phyloP scores from a whole-genome alignment of 805 yeast genomes.

The Starmerella cellae region DNA sequence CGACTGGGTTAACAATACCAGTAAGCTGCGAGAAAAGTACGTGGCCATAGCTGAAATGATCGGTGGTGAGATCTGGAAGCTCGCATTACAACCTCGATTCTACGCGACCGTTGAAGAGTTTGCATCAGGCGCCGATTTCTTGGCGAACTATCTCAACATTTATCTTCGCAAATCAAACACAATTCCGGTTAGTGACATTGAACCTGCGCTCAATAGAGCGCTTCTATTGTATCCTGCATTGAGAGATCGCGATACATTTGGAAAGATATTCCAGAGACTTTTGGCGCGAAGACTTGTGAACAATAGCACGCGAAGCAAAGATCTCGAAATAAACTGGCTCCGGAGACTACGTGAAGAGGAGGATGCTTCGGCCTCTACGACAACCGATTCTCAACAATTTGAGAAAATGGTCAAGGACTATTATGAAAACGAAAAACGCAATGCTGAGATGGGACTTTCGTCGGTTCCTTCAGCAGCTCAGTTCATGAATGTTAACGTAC shows the following conservation, averaged over 20 bases:
- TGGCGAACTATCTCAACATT: constrained; percentile 52
- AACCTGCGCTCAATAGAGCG: constrained; percentile 53
- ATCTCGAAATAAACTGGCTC: constrained; percentile 47
- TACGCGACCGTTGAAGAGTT: background rate
- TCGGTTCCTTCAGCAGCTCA: background rate
- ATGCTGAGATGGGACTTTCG: background rate
- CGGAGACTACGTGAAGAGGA: constrained; percentile 8
- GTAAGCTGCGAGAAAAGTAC: constrained; percentile 5
- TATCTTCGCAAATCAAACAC: constrained; percentile 59
- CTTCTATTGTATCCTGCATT: constrained; percentile 77
- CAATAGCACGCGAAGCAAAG: constrained; percentile 70
- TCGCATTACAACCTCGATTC: background rate
- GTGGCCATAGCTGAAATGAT: constrained; percentile 1
- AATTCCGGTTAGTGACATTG: constrained; percentile 49
- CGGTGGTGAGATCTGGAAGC: background rate
- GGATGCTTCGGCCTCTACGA: constrained; percentile 1
- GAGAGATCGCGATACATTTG: constrained; percentile 89
- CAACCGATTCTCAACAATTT: constrained; percentile 33
- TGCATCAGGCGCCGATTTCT: background rate
- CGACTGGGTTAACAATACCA: constrained; percentile 13
- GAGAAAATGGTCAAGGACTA: constrained; percentile 92
- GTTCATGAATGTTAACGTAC: constrained; percentile 43
- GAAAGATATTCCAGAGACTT: constrained; percentile 72
- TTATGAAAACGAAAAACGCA: constrained; percentile 32
- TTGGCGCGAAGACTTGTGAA: constrained; percentile 81